Base-by-base conservation (phyloP, 176 grass and related monocot species). In the Poa annua region DNA sequence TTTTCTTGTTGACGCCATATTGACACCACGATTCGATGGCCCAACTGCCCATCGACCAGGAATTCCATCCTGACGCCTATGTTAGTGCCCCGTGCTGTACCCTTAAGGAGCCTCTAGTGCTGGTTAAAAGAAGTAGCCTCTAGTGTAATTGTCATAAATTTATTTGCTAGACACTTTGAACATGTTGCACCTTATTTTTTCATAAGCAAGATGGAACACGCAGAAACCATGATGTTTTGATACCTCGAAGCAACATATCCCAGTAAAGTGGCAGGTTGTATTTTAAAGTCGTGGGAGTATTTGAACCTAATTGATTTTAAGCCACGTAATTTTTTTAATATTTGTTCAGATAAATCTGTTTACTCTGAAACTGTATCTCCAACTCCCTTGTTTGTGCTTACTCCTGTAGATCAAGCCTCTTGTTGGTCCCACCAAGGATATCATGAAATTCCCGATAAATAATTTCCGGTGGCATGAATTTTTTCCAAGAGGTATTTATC, bases 391-490 rank as follows among this genome's bases (percentile, higher is more conserved):
- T 81, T 26, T 69, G 20, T 49, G 5, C 75, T 79, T 87, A 25
- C 60, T 47, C 20, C 49, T 86, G 78, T 84, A 98, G 95, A 98
- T 98, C 73, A 98, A 90, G 55, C 95, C 95, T 88, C 95, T 98
- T 93, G 86, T 91, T 80, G 82, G 65, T 2, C 92, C 95, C 35
- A 98, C 95, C 52, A 92, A 45, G 88, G 90, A 86, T 89, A 95
- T 98, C 82, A 98, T 98, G 95, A 98, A 87, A 69, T 73, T 56
- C 26, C 75, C 95, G 71, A 89, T 98, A 54, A 90, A 4, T 77
- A 92, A 80, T 50, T 98, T 82, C 66, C 86, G 54, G 47, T 98
- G 95, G 95, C 95, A 98, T 74, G 95, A 98, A 34, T 98, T 98
- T 86, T 98, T 98, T 81, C 95, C 95, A 54, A 89, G 81, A 89